These are phyloP conservation scores for Suillus occidentalis DNA, from an alignment of 768 basidiomycete genomes.

Conservation along the genomic window DNA sequence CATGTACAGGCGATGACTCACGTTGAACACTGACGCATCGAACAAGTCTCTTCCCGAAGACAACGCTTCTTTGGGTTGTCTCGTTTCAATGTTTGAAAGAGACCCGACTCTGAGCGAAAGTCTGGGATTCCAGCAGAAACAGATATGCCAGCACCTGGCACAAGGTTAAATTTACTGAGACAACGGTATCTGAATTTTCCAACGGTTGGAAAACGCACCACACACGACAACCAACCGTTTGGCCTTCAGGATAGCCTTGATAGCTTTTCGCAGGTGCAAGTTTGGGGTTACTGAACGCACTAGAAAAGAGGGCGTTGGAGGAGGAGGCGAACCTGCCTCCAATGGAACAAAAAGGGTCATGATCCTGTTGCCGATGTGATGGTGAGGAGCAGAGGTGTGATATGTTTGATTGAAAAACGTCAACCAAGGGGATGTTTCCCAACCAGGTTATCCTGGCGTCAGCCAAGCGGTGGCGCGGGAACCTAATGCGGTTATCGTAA, in stretches of 20 bases:
- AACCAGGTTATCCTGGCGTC: constrained; percentile 15
- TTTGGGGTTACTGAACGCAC: constrained; percentile 43
- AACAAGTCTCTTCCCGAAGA: constrained; percentile 85
- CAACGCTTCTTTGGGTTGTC: constrained; percentile 75
- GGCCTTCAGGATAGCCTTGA: constrained; percentile 74
- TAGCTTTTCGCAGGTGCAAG: constrained; percentile 50
- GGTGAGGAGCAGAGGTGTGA: constrained; percentile 17
- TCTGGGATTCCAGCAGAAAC: constrained; percentile 88
- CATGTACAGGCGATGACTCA: constrained; percentile 37
- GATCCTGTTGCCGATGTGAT: constrained; percentile 27
- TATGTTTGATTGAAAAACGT: constrained; percentile 17
- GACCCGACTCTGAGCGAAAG: constrained; percentile 78
- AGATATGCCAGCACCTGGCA: constrained; percentile 82
- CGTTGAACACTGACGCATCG: constrained; percentile 87
- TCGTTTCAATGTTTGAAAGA: constrained; percentile 76
- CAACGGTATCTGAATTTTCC: constrained; percentile 14
- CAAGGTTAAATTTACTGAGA: neutral
- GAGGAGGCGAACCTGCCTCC: constrained; percentile 44
- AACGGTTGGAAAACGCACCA: constrained; percentile 49
- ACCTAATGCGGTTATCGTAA: constrained; percentile 7
- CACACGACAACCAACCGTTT: constrained; percentile 84
- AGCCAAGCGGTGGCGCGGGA: constrained; percentile 32
- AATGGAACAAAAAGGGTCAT: constrained; percentile 73
- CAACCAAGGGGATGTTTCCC: constrained; percentile 16
- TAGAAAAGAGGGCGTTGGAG: constrained; percentile 58